Conservation (phyloP, 305 asterid species). For the Euphrasia arctica region DNA sequence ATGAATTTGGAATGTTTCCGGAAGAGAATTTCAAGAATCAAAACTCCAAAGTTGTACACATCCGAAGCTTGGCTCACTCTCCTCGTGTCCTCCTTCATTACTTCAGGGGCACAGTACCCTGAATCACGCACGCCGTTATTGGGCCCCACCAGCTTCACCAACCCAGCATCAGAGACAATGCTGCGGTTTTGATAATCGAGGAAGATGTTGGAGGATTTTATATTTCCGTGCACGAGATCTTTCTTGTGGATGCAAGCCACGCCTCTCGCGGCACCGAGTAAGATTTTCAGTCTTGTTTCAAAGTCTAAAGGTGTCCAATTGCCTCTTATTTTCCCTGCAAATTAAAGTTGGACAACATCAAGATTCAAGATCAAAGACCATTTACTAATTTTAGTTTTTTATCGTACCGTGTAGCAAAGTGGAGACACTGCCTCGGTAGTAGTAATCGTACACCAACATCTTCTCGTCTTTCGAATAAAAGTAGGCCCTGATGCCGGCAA, state of each 20-base stretch:
- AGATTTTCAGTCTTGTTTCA: slow-evolving; percentile 2
- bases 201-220: slow-evolving; percentile 13
- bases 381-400: background rate
- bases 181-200: background rate
- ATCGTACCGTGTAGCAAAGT: slow-evolving; percentile 19
- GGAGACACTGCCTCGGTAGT: slow-evolving; percentile 9
- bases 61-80: slow-evolving; percentile 2
- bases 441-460: slow-evolving; percentile 13
- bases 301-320: background rate
- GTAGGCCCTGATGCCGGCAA: slow-evolving; percentile 13
- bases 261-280: slow-evolving; percentile 4
- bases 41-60: slow-evolving; percentile 5
- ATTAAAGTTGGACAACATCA: background rate
- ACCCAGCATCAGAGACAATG: slow-evolving; percentile 5
- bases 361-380: background rate
- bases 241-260: background rate
- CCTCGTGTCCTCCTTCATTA: background rate
- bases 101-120: slow-evolving; percentile 4
- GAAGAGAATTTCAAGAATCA: background rate
- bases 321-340: background rate
- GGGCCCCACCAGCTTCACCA: background rate
- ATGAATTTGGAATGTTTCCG: background rate
- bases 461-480: background rate
- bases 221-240: slow-evolving; percentile 12
- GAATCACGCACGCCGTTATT: background rate